Conservation (phyloP, 805 yeast genomes). For the Jamesozyma gamospora region DNA sequence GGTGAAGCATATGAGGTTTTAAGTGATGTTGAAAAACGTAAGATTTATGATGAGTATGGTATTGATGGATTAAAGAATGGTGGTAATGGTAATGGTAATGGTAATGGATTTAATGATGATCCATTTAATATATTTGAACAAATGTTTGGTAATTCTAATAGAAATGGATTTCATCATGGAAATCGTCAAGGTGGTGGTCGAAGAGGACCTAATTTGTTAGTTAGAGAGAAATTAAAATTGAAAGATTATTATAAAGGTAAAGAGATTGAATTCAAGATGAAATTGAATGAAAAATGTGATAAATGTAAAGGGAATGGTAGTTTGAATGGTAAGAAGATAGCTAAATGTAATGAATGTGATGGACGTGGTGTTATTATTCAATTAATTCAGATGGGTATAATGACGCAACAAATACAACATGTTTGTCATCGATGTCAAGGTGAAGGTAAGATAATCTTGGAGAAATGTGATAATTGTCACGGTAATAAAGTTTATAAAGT, state of each 20-base stretch:
- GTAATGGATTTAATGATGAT: conserved; percentile 33
- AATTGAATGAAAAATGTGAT: conserved; percentile 66
- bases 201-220: conserved; percentile 51
- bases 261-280: conserved; percentile 46
- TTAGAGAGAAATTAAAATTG: conserved; percentile 47
- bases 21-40: conserved; percentile 57
- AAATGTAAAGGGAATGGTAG: conserved; percentile 81
- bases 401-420: conserved; percentile 77
- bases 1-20: conserved; percentile 90
- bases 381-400: conserved; percentile 72
- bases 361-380: conserved; percentile 66
- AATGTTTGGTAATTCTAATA: conserved; percentile 35
- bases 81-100: conserved; percentile 34
- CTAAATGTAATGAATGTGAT: conserved; percentile 55
- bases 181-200: conserved; percentile 24
- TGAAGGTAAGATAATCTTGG: conserved; percentile 53
- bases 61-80: conserved; percentile 60
- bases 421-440: conserved; percentile 78
- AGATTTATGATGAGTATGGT: conserved; percentile 67
- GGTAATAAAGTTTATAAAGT: conserved; percentile 59
- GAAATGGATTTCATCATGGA: conserved; percentile 32
- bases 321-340: conserved; percentile 54
- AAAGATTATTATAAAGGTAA: conserved; percentile 65
- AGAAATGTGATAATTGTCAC: conserved; percentile 57
- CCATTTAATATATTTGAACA: conserved; percentile 30